Evolutionary conservation across 1,284 basidiomycete genomes (phyloP).

Genomic region (Volvariella volvacea): DNA sequence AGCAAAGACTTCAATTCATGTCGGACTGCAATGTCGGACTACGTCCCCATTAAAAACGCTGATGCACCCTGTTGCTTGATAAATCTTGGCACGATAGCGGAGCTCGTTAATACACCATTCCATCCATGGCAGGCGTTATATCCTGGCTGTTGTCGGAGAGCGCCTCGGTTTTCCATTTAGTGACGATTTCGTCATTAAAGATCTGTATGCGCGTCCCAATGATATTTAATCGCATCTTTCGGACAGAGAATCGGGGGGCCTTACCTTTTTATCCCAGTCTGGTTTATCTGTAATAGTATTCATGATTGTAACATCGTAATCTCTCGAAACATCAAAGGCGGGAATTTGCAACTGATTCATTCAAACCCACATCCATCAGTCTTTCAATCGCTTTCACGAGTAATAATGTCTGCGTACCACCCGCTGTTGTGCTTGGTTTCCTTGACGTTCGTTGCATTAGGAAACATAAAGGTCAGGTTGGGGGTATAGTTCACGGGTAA

Average conservation of each 20-base stretch:
- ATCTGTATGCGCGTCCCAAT: too few species aligned
- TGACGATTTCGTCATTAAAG: constrained; percentile 12
- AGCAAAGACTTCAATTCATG: constrained; percentile 10
- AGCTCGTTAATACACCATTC: constrained; percentile 17
- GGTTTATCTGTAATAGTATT: constrained; percentile 6
- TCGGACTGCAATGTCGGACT: constrained; percentile 18
- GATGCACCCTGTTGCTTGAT: constrained; percentile 8
- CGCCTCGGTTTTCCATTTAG: constrained; percentile 15
- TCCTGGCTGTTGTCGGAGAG: constrained; percentile 6
- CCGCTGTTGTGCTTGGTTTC: neutral
- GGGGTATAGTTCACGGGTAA: constrained; percentile 1
- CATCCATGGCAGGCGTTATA: constrained; percentile 14
- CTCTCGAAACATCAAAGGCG: constrained; percentile 1
- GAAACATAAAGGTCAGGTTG: neutral
- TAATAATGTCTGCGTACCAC: too few species aligned
- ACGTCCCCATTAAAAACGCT: constrained; percentile 18
- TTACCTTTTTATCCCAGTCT: constrained; percentile 3
- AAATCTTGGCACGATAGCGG: constrained; percentile 13
- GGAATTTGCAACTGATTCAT: neutral
- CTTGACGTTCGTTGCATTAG: neutral
- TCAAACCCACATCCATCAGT: too few species aligned
- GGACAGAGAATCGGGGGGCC: too few species aligned
- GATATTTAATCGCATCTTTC: too few species aligned
- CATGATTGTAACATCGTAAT: constrained; percentile 6
- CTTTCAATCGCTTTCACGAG: too few species aligned